A percentile compares a stretch with the other conserved stretches of the same genome.
Evolutionary conservation across 495 filamentous ascomycete species (phyloP).

Genomic region (Neurospora sp.): DNA sequence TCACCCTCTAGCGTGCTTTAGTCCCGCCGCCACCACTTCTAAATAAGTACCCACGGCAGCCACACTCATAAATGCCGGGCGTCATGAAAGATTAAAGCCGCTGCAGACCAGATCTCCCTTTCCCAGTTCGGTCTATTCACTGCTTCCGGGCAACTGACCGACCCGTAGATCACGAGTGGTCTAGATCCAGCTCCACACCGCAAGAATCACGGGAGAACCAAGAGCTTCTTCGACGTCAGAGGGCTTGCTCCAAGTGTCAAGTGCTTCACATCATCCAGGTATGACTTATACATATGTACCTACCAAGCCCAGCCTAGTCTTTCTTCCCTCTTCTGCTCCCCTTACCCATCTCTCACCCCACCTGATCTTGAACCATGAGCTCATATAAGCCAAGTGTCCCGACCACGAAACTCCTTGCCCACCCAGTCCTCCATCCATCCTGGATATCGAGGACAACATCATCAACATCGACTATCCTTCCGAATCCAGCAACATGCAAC

Average conservation of each 20-base stretch:
- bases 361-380: neutral
- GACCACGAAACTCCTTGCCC: too few species aligned
- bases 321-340: neutral
- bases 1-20: neutral
- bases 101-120: neutral
- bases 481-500: slow-evolving; percentile 11
- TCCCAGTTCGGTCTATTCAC: slow-evolving; percentile 12
- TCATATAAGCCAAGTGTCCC: neutral
- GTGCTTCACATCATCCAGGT: slow-evolving; percentile 51
- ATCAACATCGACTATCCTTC: neutral
- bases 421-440: neutral
- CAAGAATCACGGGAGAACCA: slow-evolving; percentile 38
- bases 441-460: neutral
- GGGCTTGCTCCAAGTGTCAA: slow-evolving; percentile 63
- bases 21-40: neutral
- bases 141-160: slow-evolving; percentile 6
- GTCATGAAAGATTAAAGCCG: neutral
- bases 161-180: neutral
- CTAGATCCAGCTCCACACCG: neutral
- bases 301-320: neutral
- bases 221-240: slow-evolving; percentile 49
- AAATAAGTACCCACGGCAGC: neutral
- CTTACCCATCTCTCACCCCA: neutral
- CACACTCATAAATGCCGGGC: neutral
- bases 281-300: neutral